Conservation (phyloP, 1,284 basidiomycete genomes). For the Leccinum angustisporum region DNA sequence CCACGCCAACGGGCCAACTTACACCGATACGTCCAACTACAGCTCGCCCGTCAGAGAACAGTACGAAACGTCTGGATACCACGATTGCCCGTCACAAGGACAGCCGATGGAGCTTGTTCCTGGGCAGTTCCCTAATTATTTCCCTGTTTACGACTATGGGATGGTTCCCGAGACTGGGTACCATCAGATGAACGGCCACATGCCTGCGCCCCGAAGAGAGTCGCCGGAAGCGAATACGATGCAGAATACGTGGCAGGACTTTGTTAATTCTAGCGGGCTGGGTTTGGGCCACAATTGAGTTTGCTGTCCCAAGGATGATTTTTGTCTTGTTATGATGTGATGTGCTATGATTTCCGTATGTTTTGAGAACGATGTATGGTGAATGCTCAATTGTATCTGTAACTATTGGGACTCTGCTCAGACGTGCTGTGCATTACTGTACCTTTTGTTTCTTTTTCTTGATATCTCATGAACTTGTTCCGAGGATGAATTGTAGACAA, state of each 20-base stretch:
- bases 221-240: conserved; percentile 57
- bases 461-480: neutral
- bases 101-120: conserved; percentile 34
- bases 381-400: conserved; percentile 19
- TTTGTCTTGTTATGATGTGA: conserved; percentile 2
- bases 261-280: conserved; percentile 42
- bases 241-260: conserved; percentile 59
- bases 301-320: neutral
- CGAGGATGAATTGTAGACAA: neutral
- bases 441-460: conserved; percentile 24
- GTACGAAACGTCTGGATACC: conserved; percentile 28
- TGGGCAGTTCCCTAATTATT: conserved; percentile 61
- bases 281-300: conserved; percentile 22
- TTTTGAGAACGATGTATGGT: conserved; percentile 13
- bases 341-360: conserved; percentile 11
- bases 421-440: conserved; percentile 16
- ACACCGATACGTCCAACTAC: conserved; percentile 26
- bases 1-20: conserved; percentile 25
- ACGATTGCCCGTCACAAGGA: conserved; percentile 24
- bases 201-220: conserved; percentile 39
- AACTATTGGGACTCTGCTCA: conserved; percentile 12
- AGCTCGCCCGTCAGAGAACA: conserved; percentile 31
- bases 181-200: conserved; percentile 37
- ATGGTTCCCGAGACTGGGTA: conserved; percentile 37
- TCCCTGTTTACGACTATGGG: conserved; percentile 74